Percentiles rank a stretch among this genome's conserved stretches.
Evolutionary conservation across 2,329 filamentous ascomycete species (phyloP).

Genomic region (Cladosporium colombiae): DNA sequence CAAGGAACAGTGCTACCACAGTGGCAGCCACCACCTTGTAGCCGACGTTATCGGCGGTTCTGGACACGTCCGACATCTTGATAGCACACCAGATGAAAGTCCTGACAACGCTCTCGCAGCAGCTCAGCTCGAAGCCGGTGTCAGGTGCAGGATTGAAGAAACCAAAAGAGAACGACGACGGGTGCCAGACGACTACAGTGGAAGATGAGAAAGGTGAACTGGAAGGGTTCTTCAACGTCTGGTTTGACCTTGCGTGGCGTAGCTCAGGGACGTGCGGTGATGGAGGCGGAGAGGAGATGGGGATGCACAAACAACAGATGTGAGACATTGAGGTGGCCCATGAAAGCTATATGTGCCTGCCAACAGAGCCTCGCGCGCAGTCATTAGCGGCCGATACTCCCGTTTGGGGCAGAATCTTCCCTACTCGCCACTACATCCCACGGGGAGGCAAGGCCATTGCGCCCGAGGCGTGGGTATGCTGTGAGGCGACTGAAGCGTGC

Average conservation of each 20-base stretch:
- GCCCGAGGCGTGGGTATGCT: conserved; percentile 11
- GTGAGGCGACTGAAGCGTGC: conserved; percentile 13
- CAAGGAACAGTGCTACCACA: conserved; percentile 20
- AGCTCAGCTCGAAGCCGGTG: not conserved
- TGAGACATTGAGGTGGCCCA: conserved; percentile 12
- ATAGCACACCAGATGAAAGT: not conserved
- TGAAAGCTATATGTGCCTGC: conserved; percentile 16
- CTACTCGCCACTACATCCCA: conserved; percentile 7
- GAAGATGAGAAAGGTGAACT: conserved; percentile 5
- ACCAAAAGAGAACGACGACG: not conserved
- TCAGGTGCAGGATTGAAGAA: conserved; percentile 20
- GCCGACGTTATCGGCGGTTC: conserved; percentile 4
- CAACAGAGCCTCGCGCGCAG: not conserved
- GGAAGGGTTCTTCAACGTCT: conserved; percentile 16
- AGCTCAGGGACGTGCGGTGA: conserved; percentile 10
- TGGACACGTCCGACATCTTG: conserved; percentile 13
- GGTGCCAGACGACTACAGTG: conserved; percentile 7
- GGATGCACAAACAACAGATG: conserved; percentile 4
- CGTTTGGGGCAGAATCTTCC: not conserved
- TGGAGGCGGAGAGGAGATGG: conserved; percentile 6
- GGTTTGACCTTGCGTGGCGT: conserved; percentile 8
- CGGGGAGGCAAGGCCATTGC: conserved; percentile 13
- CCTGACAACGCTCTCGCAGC: not conserved
- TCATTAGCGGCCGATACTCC: conserved; percentile 8
- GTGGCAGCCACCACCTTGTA: conserved; percentile 21